These are phyloP conservation scores for Eustoma russellianum DNA, from an alignment of 257 asterid species.

Conservation along the genomic window DNA sequence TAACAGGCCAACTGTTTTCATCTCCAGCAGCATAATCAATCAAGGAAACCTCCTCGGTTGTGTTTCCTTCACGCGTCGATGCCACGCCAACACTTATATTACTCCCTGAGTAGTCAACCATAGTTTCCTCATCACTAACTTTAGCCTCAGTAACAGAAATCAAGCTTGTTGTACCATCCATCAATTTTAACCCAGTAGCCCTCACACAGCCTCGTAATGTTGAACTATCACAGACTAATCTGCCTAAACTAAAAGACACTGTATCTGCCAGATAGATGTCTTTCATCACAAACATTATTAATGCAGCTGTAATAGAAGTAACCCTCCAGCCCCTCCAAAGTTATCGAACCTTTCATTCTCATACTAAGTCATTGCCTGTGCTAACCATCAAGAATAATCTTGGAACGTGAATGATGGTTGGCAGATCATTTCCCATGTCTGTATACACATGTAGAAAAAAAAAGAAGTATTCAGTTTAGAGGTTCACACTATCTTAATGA, in stretches of 20 bases:
- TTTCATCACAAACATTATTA: conserved; percentile 45
- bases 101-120: conserved; percentile 12
- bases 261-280: conserved; percentile 38
- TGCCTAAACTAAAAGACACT: conserved; percentile 56
- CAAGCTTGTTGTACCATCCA: conserved; percentile 29
- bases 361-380: conserved; percentile 27
- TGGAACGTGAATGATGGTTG: conserved; percentile 3
- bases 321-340: conserved; percentile 34
- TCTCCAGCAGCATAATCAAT: conserved; percentile 21
- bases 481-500: conserved; percentile 16
- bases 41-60: conserved; percentile 10
- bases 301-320: conserved; percentile 16
- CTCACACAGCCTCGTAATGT: conserved; percentile 31
- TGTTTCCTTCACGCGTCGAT: conserved; percentile 13
- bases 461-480: conserved; percentile 13
- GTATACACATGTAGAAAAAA: conserved; percentile 2
- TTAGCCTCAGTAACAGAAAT: conserved; percentile 22
- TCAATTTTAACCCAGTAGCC: conserved; percentile 28
- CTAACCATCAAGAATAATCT: conserved; percentile 20
- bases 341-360: conserved; percentile 50
- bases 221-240: conserved; percentile 25
- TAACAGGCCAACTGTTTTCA: conserved; percentile 29
- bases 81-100: conserved; percentile 16
- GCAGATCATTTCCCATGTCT: conserved; percentile 30
- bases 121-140: conserved; percentile 15